Percentiles rank a stretch among this genome's conserved stretches.
Conservation (phyloP, 495 filamentous ascomycete species). For the Poronia punctata region DNA sequence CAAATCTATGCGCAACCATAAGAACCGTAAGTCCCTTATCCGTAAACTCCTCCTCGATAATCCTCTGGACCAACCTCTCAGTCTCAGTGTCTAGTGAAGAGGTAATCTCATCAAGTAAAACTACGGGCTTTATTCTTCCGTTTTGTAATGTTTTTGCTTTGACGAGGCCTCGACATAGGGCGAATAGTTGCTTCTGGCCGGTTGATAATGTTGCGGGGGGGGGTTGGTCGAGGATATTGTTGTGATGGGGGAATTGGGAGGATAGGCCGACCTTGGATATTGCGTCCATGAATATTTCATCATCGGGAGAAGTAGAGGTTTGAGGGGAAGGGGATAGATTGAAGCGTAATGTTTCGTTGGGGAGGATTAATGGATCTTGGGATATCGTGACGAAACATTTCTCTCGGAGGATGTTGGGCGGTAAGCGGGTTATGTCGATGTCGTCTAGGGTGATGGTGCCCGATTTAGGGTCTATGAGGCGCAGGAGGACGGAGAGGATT, state of each 20-base stretch:
- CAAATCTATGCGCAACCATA: conserved; percentile 57
- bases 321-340: conserved; percentile 41
- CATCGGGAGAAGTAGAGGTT: conserved; percentile 12
- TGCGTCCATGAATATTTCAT: conserved; percentile 32
- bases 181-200: conserved; percentile 14
- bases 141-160: conserved; percentile 51
- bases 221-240: not conserved
- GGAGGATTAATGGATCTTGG: conserved; percentile 43
- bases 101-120: conserved; percentile 62
- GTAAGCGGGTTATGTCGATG: conserved; percentile 31
- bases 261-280: conserved; percentile 22
- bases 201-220: not conserved
- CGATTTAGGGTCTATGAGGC: conserved; percentile 24
- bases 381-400: conserved; percentile 32
- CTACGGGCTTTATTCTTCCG: conserved; percentile 25
- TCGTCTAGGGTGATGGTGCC: conserved; percentile 41
- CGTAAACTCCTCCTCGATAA: conserved; percentile 51
- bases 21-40: conserved; percentile 47
- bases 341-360: conserved; percentile 35
- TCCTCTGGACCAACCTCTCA: conserved; percentile 66
- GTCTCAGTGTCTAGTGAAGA: conserved; percentile 74
- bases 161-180: conserved; percentile 7
- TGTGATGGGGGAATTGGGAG: conserved; percentile 24
- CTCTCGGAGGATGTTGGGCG: conserved; percentile 27
- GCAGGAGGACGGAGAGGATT: conserved; percentile 31